Percentiles rank a stretch among this genome's conserved stretches.
phyloP scores from a whole-genome alignment of 2,329 filamentous ascomycete species.

The Fonsecaea pedrosoi region DNA sequence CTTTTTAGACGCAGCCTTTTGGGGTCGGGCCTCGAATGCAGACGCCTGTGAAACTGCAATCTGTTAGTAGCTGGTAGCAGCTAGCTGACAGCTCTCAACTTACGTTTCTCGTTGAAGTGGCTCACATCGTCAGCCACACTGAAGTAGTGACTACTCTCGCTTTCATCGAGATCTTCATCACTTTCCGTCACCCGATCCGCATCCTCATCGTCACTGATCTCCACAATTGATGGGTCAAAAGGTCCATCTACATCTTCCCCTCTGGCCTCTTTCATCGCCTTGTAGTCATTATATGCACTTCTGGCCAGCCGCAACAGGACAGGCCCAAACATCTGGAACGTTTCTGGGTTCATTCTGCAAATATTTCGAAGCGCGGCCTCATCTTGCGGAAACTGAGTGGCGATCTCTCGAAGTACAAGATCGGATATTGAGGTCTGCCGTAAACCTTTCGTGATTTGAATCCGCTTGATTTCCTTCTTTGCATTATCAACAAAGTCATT shows the following conservation, averaged over 20 bases:
- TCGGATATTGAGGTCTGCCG: slow-evolving; percentile 57
- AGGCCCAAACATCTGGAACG: slow-evolving; percentile 52
- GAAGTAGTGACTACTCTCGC: slow-evolving; percentile 41
- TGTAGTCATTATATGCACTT: slow-evolving; percentile 50
- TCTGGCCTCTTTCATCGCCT: slow-evolving; percentile 49
- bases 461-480: slow-evolving; percentile 51
- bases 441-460: slow-evolving; percentile 53
- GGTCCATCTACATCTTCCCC: slow-evolving; percentile 55
- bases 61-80: slow-evolving; percentile 19
- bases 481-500: slow-evolving; percentile 57
- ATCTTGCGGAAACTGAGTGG: slow-evolving; percentile 54
- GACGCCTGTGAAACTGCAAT: slow-evolving; percentile 36
- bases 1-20: slow-evolving; percentile 20
- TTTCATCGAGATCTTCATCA: slow-evolving; percentile 34
- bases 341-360: slow-evolving; percentile 53
- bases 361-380: slow-evolving; percentile 49
- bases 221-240: slow-evolving; percentile 57
- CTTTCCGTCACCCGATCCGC: slow-evolving; percentile 34
- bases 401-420: slow-evolving; percentile 56
- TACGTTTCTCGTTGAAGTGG: slow-evolving; percentile 39
- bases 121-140: slow-evolving; percentile 31
- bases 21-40: slow-evolving; percentile 19
- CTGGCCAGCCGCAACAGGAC: slow-evolving; percentile 52
- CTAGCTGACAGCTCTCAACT: slow-evolving; percentile 10
- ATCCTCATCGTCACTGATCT: slow-evolving; percentile 52